A percentile compares a stretch with the other conserved stretches of the same genome.
Evolutionary conservation across 2,329 filamentous ascomycete species (phyloP).

Genomic region (Monosporascus sp.): DNA sequence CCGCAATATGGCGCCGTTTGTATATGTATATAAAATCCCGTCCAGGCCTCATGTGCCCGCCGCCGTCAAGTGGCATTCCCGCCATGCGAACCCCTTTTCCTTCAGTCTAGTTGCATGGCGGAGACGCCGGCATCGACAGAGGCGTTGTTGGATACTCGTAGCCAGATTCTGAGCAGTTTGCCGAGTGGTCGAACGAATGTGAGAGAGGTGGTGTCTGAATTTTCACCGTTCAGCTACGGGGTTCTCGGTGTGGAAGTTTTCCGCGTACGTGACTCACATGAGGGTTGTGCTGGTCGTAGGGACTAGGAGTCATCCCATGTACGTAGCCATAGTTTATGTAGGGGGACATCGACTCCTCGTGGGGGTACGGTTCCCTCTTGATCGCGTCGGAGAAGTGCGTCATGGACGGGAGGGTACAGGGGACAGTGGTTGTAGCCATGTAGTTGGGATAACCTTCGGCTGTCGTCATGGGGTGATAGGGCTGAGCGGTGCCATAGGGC

Average conservation of each 20-base stretch:
- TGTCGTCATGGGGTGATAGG: conserved; percentile 47
- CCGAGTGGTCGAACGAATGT: conserved; percentile 65
- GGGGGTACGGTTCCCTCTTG: conserved; percentile 58
- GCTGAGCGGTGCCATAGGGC: conserved; percentile 49
- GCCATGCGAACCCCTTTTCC: not conserved
- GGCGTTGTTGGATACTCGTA: conserved; percentile 66
- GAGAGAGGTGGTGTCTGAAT: conserved; percentile 70
- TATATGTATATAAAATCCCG: not conserved
- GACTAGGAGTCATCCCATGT: conserved; percentile 51
- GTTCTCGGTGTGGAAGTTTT: conserved; percentile 35
- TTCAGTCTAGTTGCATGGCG: conserved; percentile 31
- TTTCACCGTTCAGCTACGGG: conserved; percentile 44
- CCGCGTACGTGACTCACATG: conserved; percentile 63
- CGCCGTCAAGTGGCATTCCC: not conserved
- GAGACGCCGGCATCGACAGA: conserved; percentile 67
- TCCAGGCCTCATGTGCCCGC: not conserved
- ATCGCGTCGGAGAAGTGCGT: conserved; percentile 57
- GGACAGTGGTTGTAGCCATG: conserved; percentile 43
- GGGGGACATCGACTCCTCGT: conserved; percentile 56
- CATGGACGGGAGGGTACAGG: conserved; percentile 60
- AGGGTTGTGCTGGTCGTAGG: conserved; percentile 64
- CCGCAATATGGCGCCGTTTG: conserved; percentile 2
- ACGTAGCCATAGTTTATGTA: conserved; percentile 65
- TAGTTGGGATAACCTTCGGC: conserved; percentile 51
- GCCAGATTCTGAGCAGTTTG: conserved; percentile 54